Conservation (phyloP, 2,329 filamentous ascomycete genomes). For the Paraphaeosphaeria minitans region DNA sequence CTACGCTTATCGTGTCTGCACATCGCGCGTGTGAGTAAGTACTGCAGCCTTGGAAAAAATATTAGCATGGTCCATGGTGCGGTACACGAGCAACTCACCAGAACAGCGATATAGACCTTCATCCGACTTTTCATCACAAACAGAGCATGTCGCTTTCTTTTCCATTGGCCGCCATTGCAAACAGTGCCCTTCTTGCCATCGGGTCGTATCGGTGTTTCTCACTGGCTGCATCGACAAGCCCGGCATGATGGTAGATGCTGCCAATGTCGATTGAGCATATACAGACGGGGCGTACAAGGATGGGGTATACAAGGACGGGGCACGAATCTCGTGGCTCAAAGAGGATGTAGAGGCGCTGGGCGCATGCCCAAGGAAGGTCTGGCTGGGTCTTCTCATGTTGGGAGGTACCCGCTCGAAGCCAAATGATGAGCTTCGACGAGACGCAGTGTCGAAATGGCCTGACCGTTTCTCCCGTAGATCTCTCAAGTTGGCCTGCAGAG, state of each 20-base stretch:
- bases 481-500: constrained; percentile 80
- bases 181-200: constrained; percentile 87
- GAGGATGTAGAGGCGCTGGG: constrained; percentile 71
- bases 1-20: constrained; percentile 63
- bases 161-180: constrained; percentile 70
- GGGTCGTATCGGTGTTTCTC: constrained; percentile 75
- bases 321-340: constrained; percentile 56
- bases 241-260: constrained; percentile 85
- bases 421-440: constrained; percentile 93
- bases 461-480: constrained; percentile 93
- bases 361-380: constrained; percentile 71
- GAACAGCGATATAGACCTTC: constrained; percentile 78
- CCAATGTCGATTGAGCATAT: constrained; percentile 84
- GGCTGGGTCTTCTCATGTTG: constrained; percentile 66
- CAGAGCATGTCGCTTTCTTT: constrained; percentile 65
- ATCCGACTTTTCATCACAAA: constrained; percentile 76
- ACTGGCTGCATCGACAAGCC: constrained; percentile 81
- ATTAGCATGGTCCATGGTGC: constrained; percentile 5
- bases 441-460: constrained; percentile 81
- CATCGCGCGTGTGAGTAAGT: constrained; percentile 64
- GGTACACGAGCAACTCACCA: constrained; percentile 46
- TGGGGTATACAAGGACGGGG: constrained; percentile 64
- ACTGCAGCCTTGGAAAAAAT: constrained; percentile 57
- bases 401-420: constrained; percentile 73
- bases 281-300: constrained; percentile 75